A percentile compares a stretch with the other conserved stretches of the same genome.
phyloP scores from a whole-genome alignment of 2,329 filamentous ascomycete species.

The Penicillium sp. region DNA sequence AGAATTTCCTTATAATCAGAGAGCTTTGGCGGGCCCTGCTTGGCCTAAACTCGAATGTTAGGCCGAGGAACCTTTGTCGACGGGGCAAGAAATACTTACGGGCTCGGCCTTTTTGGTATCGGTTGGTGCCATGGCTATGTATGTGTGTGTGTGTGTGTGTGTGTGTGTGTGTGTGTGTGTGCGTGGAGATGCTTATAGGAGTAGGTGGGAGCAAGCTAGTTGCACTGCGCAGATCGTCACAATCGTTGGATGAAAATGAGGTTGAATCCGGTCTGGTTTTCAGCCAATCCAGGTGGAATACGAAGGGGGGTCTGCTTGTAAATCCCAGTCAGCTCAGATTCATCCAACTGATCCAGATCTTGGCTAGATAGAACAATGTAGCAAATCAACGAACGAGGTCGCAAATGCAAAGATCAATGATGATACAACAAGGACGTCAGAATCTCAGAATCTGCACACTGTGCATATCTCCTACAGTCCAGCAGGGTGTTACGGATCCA shows the following conservation, averaged over 20 bases:
- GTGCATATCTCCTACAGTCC: constrained; percentile 7
- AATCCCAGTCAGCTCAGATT: constrained; percentile 3
- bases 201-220: constrained; percentile 4
- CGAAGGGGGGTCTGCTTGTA: background rate
- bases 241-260: background rate
- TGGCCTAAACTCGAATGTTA: constrained; percentile 31
- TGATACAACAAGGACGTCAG: constrained; percentile 6
- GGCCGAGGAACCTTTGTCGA: background rate
- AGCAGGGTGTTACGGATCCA: constrained; percentile 9
- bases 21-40: constrained; percentile 50
- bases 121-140: constrained; percentile 27
- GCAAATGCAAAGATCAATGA: constrained; percentile 1
- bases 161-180: background rate
- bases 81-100: constrained; percentile 17
- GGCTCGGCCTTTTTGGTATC: constrained; percentile 28
- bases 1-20: constrained; percentile 71
- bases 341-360: background rate
- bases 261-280: constrained; percentile 6
- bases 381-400: background rate
- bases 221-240: constrained; percentile 7
- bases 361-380: background rate
- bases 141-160: background rate
- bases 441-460: background rate
- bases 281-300: constrained; percentile 4
- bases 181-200: background rate